Evolutionary conservation across 2,329 filamentous ascomycete genomes (phyloP).

Genomic region (Dactylellina haptotyla): DNA sequence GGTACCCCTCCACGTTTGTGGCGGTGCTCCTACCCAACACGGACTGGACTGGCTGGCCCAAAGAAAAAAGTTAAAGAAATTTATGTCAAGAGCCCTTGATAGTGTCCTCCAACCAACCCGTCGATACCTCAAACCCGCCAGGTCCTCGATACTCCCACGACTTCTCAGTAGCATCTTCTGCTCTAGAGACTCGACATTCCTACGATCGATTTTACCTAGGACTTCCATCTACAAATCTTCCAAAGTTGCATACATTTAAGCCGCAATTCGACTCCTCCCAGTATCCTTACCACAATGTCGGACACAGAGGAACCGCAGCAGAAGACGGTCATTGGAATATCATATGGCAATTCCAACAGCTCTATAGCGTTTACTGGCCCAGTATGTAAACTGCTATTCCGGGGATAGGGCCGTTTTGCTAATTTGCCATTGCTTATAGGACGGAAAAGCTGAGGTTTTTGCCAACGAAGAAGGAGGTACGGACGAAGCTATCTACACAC

Average conservation of each 20-base stretch:
- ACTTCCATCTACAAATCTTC: neutral
- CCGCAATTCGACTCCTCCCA: neutral
- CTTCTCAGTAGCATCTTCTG: no score
- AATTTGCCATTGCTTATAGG: conserved; percentile 61
- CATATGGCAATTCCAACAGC: conserved; percentile 98
- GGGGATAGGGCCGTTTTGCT: conserved; percentile 19
- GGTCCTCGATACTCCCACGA: no score
- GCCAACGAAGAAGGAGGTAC: conserved; percentile 97
- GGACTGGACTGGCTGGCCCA: conserved; percentile 11
- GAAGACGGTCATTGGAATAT: conserved; percentile 85
- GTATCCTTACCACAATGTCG: conserved; percentile 31
- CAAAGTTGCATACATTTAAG: neutral
- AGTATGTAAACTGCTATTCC: conserved; percentile 61
- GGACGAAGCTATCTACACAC: conserved; percentile 59
- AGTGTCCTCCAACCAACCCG: conserved; percentile 7
- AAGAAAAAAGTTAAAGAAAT: conserved; percentile 51
- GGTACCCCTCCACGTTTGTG: conserved; percentile 33
- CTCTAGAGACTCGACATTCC: no score
- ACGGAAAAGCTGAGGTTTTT: conserved; percentile 97
- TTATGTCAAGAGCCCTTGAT: conserved; percentile 29
- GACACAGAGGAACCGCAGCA: conserved; percentile 58
- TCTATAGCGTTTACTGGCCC: conserved; percentile 88
- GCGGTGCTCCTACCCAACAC: conserved; percentile 22
- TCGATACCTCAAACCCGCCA: neutral
- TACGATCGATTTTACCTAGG: conserved; percentile 8